phyloP scores from a whole-genome alignment of 495 filamentous ascomycete genomes.

The Neurospora sublineolata region DNA sequence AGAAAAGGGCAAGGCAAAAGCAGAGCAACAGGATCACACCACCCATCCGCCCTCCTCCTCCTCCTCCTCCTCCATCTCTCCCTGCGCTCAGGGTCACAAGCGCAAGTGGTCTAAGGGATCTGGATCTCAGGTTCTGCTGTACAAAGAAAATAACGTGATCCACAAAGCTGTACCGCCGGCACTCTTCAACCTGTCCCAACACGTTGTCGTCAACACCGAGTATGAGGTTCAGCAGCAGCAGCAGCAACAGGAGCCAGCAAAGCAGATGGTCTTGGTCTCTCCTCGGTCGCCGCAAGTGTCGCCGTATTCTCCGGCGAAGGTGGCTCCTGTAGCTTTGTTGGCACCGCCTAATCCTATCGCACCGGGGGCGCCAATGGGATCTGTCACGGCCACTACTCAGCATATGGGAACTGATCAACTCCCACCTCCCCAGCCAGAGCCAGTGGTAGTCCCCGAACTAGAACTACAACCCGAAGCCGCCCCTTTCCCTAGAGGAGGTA shows the following conservation, averaged over 20 bases:
- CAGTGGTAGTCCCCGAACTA: not conserved
- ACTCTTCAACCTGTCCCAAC: not conserved
- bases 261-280: not conserved
- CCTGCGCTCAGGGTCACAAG: not conserved
- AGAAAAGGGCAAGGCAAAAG: not conserved
- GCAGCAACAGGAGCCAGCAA: not conserved
- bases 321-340: not conserved
- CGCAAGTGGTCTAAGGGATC: not conserved
- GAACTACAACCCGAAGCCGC: not conserved
- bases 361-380: not conserved
- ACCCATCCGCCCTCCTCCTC: not conserved
- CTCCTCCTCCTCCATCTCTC: not conserved
- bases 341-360: not conserved
- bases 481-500: not conserved
- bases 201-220: not conserved
- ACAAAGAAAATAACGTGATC: not conserved
- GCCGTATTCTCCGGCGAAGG: not conserved
- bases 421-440: not conserved
- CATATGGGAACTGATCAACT: not conserved
- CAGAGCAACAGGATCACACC: not conserved
- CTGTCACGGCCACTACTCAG: fast-evolving
- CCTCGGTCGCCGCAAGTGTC: not conserved
- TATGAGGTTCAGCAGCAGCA: not conserved
- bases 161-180: not conserved
- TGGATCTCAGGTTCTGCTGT: not conserved